Base-by-base conservation (phyloP, 202 grass and related monocot genomes). In the Zoysia matrella region DNA sequence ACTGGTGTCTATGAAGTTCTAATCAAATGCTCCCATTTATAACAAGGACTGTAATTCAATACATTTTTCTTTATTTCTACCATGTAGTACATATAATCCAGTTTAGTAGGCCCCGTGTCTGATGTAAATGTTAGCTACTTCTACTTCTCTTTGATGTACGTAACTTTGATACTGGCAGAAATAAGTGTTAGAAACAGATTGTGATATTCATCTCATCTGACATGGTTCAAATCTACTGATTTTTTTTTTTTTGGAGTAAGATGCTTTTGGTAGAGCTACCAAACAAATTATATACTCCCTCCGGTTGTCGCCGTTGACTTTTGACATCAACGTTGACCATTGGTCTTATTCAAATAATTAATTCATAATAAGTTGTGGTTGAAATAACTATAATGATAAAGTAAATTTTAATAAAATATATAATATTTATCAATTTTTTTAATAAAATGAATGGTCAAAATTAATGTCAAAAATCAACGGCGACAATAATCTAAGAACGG, bases 151-250 rank as follows among this genome's bases (percentile, higher is more conserved):
- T 0, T 36, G 22, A 68, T 2, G 8, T 49, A 47, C 41, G 75
- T 77, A 47, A 47, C 13, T n/a, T 47, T 7, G 77, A 77, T 3
- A 53, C 74, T 44, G 3, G 49, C 1, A 30, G 42, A 78, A 48
- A 48, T 57, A 73, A 61, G 22, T 76, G 12, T 36, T 72, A 61
- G 47, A 52, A 78, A 67, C 1, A 55, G 73, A 9, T 6, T 16
- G 52, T 53, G 2, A 53, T 15, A 56, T 52, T 13, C 51, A 3
- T 12, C 12, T 9, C 51, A 52, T 52, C 11, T 13, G 12, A 11
- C 11, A 55, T 5, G 39, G 15, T 65, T 51, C 3, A 14, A 7
- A 1, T 67, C 57, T 60, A 6, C 44, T 58, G 15, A 77, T 80
- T 51, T 60, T 65, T 30, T 30, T 30, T 30, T 30, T 30, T 30